These are phyloP conservation scores for Parmelia sp. DNA, from an alignment of 495 filamentous ascomycete genomes.

Conservation along the genomic window DNA sequence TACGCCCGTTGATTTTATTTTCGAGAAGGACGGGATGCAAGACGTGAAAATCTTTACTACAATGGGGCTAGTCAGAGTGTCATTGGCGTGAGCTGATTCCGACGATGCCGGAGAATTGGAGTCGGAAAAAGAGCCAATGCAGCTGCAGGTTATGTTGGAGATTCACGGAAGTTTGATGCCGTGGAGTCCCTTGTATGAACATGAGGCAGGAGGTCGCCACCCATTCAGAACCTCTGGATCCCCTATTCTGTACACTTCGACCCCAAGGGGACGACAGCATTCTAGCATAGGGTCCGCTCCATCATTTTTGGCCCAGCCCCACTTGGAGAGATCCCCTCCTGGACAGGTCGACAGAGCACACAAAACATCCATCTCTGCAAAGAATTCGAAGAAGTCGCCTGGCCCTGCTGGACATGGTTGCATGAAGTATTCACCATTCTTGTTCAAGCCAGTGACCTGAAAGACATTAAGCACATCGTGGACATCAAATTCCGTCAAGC, in stretches of 20 bases:
- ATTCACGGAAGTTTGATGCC: slow-evolving; percentile 44
- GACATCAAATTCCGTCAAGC: slow-evolving; percentile 63
- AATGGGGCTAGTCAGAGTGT: not conserved
- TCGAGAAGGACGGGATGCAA: no score
- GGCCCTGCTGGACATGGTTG: slow-evolving; percentile 56
- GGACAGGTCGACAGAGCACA: slow-evolving; percentile 63
- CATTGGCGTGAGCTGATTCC: not conserved
- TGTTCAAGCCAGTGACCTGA: slow-evolving; percentile 68
- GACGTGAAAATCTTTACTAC: no score
- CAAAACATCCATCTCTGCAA: slow-evolving; percentile 68
- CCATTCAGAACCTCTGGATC: slow-evolving; percentile 45
- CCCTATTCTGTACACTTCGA: slow-evolving; percentile 59
- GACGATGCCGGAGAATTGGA: not conserved
- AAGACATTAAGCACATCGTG: slow-evolving; percentile 81
- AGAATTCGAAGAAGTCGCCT: slow-evolving; percentile 68
- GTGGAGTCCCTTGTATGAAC: slow-evolving; percentile 60
- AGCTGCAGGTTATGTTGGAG: not conserved
- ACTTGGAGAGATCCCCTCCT: slow-evolving; percentile 62
- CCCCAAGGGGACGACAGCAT: slow-evolving; percentile 64
- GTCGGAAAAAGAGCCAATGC: not conserved
- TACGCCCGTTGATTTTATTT: no score
- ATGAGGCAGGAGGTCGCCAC: slow-evolving; percentile 54
- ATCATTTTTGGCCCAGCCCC: slow-evolving; percentile 66
- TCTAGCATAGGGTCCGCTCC: slow-evolving; percentile 57
- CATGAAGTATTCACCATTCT: slow-evolving; percentile 73